These are phyloP conservation scores for Syzygium aromaticum DNA, from an alignment of 345 rosid genomes.

Conservation along the genomic window DNA sequence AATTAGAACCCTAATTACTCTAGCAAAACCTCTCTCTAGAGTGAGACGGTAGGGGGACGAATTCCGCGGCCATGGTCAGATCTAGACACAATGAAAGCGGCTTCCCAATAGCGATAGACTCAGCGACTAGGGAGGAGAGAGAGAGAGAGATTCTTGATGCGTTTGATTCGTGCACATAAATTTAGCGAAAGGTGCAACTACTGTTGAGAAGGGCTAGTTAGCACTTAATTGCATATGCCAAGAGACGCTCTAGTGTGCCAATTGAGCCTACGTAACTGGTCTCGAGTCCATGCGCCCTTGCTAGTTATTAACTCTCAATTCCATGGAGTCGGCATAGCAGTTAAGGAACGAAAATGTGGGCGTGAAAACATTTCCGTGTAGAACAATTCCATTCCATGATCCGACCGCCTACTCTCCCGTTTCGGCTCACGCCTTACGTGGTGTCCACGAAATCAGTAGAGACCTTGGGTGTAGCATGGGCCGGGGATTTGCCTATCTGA, in stretches of 20 bases:
- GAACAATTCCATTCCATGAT: neutral
- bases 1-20: neutral
- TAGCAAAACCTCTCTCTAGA: neutral
- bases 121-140: neutral
- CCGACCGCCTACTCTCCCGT: neutral
- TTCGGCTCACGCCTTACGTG: neutral
- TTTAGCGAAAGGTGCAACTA: neutral
- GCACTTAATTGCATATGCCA: neutral
- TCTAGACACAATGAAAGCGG: neutral
- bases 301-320: neutral
- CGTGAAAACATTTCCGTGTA: neutral
- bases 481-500: neutral
- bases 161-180: neutral
- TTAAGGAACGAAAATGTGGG: neutral
- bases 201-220: neutral
- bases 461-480: neutral
- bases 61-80: neutral
- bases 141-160: neutral
- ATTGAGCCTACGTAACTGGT: neutral
- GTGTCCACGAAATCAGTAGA: neutral
- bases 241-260: neutral
- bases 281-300: neutral
- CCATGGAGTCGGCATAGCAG: too few species aligned
- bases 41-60: too few species aligned
- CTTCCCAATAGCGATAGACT: neutral